Evolutionary conservation across 2,329 filamentous ascomycete genomes (phyloP), one percentile per base, ranked within the genome.

Genomic region (Cryphonectria nitschkei): DNA sequence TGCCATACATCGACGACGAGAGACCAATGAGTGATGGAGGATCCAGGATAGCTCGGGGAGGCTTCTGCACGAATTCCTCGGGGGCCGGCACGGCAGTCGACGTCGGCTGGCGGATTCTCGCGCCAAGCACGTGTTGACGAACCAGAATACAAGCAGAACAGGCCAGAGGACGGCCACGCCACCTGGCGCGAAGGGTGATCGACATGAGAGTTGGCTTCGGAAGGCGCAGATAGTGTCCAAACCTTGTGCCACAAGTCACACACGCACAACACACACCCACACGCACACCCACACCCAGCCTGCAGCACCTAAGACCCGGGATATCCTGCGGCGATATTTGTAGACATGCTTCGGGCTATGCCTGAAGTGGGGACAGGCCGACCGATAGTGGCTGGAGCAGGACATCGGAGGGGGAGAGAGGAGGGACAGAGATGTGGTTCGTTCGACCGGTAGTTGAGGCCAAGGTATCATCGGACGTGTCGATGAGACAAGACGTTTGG

Each of bases 321-420:
- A 46, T 34, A 58, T 22, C 50, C 37, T 34, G 65, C 58, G 54
- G 67, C 65, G 26, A 46, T 34, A 68, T 70, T 56, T 65, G 69
- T 60, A 43, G 50, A n/a, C 29, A 68, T 63, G 69, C 65, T 70
- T 60, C 5, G 4, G 65, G 58, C 69, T 64, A 70, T 52, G 43
- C 65, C 58, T 37, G 60, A 68, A 68, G 29, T 14, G 46, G 46
- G 58, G 64, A 50, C 26, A 65, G 52, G 63, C 29, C 43, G 16
- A 56, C 19, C 22, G 11, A 32, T 46, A 65, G 26, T 56, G 43
- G 43, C 32, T 37, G 43, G 63, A 52, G 63, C 22, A 34, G 19
- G n/a, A 41, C 22, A 16, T 43, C 61, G 34, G 43, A 50, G 43
- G 43, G 43, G 6, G 19, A 13, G 37, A 39, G 37, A 39, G 19